Conservation (phyloP, 176 grass and related monocot genomes). For the Eragrostis nindensis region DNA sequence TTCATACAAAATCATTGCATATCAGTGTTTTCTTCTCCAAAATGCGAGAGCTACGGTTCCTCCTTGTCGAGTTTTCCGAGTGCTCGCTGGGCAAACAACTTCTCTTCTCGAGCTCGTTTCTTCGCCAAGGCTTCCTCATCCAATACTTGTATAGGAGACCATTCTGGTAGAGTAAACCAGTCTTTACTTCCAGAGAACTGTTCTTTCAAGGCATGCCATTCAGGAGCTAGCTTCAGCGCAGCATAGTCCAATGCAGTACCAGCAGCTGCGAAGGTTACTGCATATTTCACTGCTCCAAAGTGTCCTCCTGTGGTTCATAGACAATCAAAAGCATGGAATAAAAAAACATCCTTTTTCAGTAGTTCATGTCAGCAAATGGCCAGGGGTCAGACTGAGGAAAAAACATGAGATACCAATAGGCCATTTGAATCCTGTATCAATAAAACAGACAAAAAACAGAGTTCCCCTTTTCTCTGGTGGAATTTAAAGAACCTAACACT, state of each 20-base stretch:
- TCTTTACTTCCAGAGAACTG: conserved; percentile 47
- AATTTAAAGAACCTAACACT: conserved; percentile 23
- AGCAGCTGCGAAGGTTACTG: conserved; percentile 62
- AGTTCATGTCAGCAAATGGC: background rate
- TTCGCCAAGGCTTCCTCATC: conserved; percentile 80
- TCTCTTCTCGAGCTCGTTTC: conserved; percentile 62
- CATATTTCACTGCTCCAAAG: conserved; percentile 70
- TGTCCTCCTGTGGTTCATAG: conserved; percentile 68
- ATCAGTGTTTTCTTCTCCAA: background rate
- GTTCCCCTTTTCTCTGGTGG: background rate
- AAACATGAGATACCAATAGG: background rate
- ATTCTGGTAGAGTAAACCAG: conserved; percentile 70
- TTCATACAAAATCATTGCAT: conserved; percentile 16
- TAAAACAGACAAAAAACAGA: background rate
- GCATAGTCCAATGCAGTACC: conserved; percentile 69
- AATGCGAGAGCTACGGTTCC: conserved; percentile 37
- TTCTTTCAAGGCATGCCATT: conserved; percentile 44
- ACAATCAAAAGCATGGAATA: background rate
- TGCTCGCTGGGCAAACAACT: conserved; percentile 46
- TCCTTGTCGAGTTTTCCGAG: conserved; percentile 59
- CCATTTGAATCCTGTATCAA: background rate
- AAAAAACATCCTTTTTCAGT: conserved; percentile 2
- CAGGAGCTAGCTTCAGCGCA: conserved; percentile 55
- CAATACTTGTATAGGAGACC: conserved; percentile 86
- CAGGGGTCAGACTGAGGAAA: background rate